phyloP scores from a whole-genome alignment of 768 basidiomycete species.

The Suillus ampliporus region DNA sequence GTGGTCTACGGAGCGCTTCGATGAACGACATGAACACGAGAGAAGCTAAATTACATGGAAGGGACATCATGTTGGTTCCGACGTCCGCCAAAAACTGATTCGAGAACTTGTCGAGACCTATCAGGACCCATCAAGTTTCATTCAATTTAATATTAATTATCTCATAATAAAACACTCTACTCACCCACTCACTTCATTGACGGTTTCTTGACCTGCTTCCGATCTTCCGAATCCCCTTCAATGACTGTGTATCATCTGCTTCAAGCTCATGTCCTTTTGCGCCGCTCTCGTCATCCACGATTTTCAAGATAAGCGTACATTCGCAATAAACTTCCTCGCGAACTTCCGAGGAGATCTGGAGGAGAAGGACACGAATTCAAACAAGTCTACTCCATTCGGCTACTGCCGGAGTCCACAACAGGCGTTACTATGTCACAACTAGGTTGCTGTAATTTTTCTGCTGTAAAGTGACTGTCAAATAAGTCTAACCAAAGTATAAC shows the following conservation, averaged over 20 bases:
- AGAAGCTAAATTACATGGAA: conserved; percentile 13
- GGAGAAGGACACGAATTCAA: background rate
- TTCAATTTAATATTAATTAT: background rate
- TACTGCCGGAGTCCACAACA: background rate
- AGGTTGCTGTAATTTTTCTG: no score
- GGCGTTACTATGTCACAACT: background rate
- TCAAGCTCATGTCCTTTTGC: no score
- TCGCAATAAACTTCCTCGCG: background rate
- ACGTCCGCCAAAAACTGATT: background rate
- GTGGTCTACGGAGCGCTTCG: conserved; percentile 38
- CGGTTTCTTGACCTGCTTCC: no score
- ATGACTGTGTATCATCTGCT: no score
- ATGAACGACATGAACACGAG: conserved; percentile 34
- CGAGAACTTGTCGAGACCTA: no score
- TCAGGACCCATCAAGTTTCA: background rate
- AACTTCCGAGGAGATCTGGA: conserved; percentile 3
- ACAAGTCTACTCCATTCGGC: background rate
- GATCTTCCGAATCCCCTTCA: no score
- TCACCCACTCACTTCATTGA: background rate
- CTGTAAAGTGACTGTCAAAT: no score
- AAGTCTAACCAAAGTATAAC: no score
- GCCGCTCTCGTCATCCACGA: no score
- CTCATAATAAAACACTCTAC: background rate
- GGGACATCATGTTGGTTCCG: background rate
- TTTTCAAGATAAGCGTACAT: no score